phyloP scores from a whole-genome alignment of 1,284 basidiomycete species.

The Puccinia horiana region DNA sequence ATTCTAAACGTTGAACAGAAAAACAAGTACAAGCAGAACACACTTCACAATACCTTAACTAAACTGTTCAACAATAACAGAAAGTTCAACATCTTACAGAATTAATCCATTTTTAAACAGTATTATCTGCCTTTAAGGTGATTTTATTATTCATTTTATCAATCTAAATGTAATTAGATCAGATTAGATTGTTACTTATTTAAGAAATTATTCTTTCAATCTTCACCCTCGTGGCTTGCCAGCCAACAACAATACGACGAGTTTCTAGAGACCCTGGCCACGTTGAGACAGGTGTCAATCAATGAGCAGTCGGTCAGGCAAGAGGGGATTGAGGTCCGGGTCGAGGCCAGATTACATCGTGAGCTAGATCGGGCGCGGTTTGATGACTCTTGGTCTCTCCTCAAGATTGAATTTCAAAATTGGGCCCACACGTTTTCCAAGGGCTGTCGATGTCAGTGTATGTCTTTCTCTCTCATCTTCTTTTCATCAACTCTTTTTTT shows the following conservation, averaged over 20 bases:
- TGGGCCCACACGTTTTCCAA: slow-evolving; percentile 50
- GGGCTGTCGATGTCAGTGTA: slow-evolving; percentile 51
- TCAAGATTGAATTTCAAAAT: slow-evolving; percentile 17
- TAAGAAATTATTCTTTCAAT: too few relatives aligned
- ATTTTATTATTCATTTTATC: too few relatives aligned
- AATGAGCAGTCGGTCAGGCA: slow-evolving; percentile 50
- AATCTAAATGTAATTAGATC: too few relatives aligned
- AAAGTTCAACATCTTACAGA: too few relatives aligned
- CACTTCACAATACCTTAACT: too few relatives aligned
- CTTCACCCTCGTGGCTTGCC: slow-evolving; percentile 53
- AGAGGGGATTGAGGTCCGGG: slow-evolving; percentile 52
- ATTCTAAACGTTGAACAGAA: too few relatives aligned
- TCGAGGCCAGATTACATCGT: slow-evolving; percentile 46
- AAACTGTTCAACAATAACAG: too few relatives aligned
- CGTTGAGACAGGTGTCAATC: slow-evolving; percentile 39
- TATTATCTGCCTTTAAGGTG: too few relatives aligned
- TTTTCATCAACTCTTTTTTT: slow-evolving; percentile 16
- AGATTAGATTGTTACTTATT: too few relatives aligned
- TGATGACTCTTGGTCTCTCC: background rate
- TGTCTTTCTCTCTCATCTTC: slow-evolving; percentile 52
- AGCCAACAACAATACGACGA: slow-evolving; percentile 50
- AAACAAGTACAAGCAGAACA: too few relatives aligned
- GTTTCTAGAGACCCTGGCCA: slow-evolving; percentile 49
- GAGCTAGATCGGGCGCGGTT: slow-evolving; percentile 26
- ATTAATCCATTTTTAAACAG: too few relatives aligned